Percentiles rank a stretch among this genome's conserved stretches.
These are phyloP conservation scores for Boletus speciosus DNA, from an alignment of 768 basidiomycete species.

Conservation along the genomic window DNA sequence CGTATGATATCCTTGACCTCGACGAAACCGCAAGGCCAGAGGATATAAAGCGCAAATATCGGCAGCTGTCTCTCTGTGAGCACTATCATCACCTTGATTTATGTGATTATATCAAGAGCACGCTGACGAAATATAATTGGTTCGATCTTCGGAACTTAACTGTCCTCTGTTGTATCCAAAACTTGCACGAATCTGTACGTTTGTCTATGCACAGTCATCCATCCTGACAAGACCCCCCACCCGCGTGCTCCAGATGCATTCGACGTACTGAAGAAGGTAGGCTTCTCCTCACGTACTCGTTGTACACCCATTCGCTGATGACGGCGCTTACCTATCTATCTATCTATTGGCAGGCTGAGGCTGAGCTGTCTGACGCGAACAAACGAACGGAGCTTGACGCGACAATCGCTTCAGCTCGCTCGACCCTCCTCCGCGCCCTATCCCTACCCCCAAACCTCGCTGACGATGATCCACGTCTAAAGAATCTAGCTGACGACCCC, in stretches of 20 bases:
- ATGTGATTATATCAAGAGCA: conserved; percentile 7
- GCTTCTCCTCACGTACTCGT: conserved; percentile 1
- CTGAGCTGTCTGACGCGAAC: conserved; percentile 72
- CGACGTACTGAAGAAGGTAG: conserved; percentile 88
- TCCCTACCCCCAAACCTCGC: conserved; percentile 57
- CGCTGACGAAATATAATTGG: conserved; percentile 20
- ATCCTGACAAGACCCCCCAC: conserved; percentile 96
- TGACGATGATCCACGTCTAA: conserved; percentile 58
- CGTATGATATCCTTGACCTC: conserved; percentile 92
- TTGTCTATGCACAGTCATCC: conserved; percentile 69
- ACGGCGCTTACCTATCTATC: background rate
- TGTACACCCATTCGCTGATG: background rate
- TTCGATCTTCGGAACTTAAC: background rate
- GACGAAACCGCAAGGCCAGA: conserved; percentile 64
- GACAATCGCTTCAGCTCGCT: conserved; percentile 71
- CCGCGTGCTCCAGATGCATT: conserved; percentile 88
- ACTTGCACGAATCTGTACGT: conserved; percentile 36
- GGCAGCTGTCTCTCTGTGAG: conserved; percentile 81
- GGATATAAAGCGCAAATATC: conserved; percentile 87
- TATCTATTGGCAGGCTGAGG: conserved; percentile 60
- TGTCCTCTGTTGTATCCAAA: background rate
- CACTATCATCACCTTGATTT: conserved; percentile 18
- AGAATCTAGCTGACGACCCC: conserved; percentile 38
- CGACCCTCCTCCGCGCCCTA: conserved; percentile 58
- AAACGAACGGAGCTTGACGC: conserved; percentile 83